These are phyloP conservation scores for Microbotryum saponariae DNA, from an alignment of 1,284 basidiomycete genomes.

Conservation along the genomic window DNA sequence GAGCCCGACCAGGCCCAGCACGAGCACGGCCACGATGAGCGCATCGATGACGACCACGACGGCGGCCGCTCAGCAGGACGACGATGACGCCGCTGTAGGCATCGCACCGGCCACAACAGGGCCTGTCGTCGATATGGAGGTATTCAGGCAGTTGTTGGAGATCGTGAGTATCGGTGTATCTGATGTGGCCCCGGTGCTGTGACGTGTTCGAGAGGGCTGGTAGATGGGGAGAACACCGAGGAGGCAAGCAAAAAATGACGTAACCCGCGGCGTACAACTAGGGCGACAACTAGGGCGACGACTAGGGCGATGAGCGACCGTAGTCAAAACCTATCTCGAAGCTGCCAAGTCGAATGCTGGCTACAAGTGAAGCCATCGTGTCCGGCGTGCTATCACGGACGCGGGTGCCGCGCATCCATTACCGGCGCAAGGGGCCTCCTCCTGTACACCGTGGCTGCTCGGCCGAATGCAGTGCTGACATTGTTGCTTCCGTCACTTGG, in stretches of 20 bases:
- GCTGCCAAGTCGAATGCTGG: background rate
- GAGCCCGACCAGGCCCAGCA: too few relatives aligned
- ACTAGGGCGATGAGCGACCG: background rate
- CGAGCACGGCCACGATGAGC: too few relatives aligned
- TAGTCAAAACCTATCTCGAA: background rate
- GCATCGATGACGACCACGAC: too few relatives aligned
- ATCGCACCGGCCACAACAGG: constrained; percentile 4
- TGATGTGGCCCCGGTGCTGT: background rate
- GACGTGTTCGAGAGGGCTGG: background rate
- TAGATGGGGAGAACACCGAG: background rate
- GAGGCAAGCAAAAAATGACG: background rate
- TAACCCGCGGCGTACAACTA: background rate
- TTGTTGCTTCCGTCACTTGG: background rate
- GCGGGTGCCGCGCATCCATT: too few relatives aligned
- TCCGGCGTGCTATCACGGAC: background rate
- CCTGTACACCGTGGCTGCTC: too few relatives aligned
- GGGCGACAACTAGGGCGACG: background rate
- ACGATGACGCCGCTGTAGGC: constrained; percentile 11
- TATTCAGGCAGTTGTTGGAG: constrained; percentile 43
- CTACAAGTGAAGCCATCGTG: background rate
- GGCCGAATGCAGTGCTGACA: too few relatives aligned
- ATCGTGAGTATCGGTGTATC: constrained; percentile 30
- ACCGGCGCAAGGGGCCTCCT: too few relatives aligned
- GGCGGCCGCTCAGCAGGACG: background rate
- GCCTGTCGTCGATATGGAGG: constrained; percentile 42